These are phyloP conservation scores for Lenwebbia sp. DNA, from an alignment of 345 rosid species.

Conservation along the genomic window DNA sequence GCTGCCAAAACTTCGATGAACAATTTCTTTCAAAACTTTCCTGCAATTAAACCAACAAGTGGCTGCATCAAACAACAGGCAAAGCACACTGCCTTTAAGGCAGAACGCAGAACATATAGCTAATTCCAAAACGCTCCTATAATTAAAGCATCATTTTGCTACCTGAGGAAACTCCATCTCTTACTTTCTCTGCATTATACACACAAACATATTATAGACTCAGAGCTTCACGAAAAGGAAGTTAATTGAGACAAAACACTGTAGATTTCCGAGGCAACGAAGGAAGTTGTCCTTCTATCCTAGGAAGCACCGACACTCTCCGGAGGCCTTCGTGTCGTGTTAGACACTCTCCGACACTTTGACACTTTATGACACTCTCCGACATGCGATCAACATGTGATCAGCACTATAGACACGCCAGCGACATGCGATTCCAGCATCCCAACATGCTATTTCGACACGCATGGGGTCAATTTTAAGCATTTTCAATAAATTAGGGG, in stretches of 20 bases:
- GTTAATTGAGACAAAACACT: neutral
- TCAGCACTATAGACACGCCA: too few species aligned
- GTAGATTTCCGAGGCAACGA: neutral
- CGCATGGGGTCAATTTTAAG: too few species aligned
- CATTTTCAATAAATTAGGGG: too few species aligned
- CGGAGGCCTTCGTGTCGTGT: too few species aligned
- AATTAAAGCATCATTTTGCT: neutral
- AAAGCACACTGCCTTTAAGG: neutral
- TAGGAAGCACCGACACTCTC: too few species aligned
- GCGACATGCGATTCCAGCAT: too few species aligned
- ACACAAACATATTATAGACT: neutral
- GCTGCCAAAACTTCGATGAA: conserved; percentile 56
- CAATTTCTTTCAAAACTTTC: conserved; percentile 49
- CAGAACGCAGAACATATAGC: neutral
- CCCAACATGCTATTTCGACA: too few species aligned
- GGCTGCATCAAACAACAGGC: neutral
- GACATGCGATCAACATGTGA: too few species aligned
- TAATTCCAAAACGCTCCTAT: neutral
- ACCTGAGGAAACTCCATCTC: neutral
- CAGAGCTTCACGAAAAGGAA: neutral
- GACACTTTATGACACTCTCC: too few species aligned
- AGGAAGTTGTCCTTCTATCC: neutral
- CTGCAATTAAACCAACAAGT: conserved; percentile 21
- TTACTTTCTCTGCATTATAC: neutral
- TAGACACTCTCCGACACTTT: too few species aligned